A percentile compares a stretch with the other conserved stretches of the same genome.
Evolutionary conservation across 2,329 filamentous ascomycete genomes (phyloP).

Genomic region (Myrmaecium sp.): DNA sequence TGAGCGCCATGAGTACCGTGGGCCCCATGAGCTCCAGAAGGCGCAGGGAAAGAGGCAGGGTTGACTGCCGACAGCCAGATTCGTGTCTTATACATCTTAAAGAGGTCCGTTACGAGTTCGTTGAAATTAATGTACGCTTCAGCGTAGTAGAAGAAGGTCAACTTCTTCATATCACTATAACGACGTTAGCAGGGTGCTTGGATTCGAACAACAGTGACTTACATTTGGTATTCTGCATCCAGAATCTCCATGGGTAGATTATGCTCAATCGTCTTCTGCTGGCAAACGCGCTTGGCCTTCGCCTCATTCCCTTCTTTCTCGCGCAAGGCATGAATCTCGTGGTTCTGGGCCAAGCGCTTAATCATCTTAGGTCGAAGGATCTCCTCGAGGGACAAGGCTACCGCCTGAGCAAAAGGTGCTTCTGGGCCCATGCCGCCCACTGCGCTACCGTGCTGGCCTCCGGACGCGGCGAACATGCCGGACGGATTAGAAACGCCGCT

Average conservation of each 20-base stretch:
- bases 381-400: too few relatives aligned
- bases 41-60: constrained; percentile 60
- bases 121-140: constrained; percentile 99
- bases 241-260: constrained; percentile 96
- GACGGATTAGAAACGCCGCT: constrained; percentile 30
- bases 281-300: constrained; percentile 90
- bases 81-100: constrained; percentile 98
- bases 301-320: constrained; percentile 97
- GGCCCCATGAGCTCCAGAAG: too few relatives aligned
- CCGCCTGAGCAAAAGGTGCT: constrained; percentile 2
- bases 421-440: constrained; percentile 66
- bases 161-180: constrained; percentile 87
- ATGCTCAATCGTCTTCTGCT: constrained; percentile 91
- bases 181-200: constrained; percentile 9
- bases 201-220: constrained; percentile 25
- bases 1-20: too few relatives aligned
- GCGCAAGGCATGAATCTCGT: constrained; percentile 74
- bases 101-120: constrained; percentile 85
- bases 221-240: constrained; percentile 98
- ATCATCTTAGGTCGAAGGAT: constrained; percentile 94
- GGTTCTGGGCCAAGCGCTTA: constrained; percentile 78
- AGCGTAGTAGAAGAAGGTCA: constrained; percentile 98
- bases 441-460: constrained; percentile 49
- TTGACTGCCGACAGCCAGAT: constrained; percentile 99
- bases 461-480: constrained; percentile 46